Conservation (phyloP, 768 basidiomycete species). For the Mycena floridula region DNA sequence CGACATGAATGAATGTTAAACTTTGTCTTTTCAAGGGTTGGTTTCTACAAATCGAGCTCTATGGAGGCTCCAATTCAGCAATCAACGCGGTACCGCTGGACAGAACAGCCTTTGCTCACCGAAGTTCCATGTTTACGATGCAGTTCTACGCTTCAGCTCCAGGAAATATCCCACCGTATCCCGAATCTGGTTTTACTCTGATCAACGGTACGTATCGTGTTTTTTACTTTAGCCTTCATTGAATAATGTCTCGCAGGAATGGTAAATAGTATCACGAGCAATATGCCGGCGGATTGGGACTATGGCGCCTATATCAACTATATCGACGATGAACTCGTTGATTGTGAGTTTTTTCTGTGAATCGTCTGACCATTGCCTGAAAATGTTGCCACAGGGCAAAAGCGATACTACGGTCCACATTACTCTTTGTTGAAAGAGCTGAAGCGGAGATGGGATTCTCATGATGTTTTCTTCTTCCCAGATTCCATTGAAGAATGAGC, state of each 20-base stretch:
- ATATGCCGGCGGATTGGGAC: conserved; percentile 4
- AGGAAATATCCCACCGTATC: conserved; percentile 18
- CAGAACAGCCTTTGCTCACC: conserved; percentile 27
- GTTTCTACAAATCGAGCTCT: conserved; percentile 24
- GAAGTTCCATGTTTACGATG: conserved; percentile 25
- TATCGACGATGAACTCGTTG: too few species aligned
- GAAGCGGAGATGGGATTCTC: background rate
- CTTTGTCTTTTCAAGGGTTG: conserved; percentile 12
- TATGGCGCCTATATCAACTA: conserved; percentile 8
- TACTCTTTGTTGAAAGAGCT: background rate
- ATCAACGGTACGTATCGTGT: conserved; percentile 25
- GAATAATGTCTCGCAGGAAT: conserved; percentile 1
- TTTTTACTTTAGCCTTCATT: background rate
- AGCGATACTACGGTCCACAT: background rate
- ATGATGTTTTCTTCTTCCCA: background rate
- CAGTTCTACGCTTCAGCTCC: conserved; percentile 32
- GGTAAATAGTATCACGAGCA: conserved; percentile 1
- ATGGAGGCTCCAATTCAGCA: conserved; percentile 25
- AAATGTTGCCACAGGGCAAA: background rate
- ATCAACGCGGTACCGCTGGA: conserved; percentile 23
- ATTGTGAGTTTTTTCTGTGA: too few species aligned
- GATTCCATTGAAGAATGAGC: too few species aligned
- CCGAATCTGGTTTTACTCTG: conserved; percentile 27
- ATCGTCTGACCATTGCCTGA: background rate
- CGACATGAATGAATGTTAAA: conserved; percentile 2